These are phyloP conservation scores for Gracilaria domingensis DNA, from an alignment of 23 red algal species.

Conservation along the genomic window DNA sequence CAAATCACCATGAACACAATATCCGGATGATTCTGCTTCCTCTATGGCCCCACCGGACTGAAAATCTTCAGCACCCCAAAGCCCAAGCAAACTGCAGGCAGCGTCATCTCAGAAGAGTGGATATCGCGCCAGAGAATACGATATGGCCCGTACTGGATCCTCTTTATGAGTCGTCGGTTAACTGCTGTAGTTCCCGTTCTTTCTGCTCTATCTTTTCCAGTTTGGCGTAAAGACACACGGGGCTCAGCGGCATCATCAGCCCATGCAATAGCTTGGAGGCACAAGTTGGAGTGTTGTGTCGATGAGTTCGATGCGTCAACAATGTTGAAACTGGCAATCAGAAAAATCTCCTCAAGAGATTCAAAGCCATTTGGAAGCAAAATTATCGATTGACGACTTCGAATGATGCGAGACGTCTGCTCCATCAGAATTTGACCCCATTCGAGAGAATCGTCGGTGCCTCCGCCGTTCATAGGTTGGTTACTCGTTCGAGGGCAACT, in stretches of 20 bases:
- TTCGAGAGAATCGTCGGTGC: not conserved
- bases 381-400: not conserved
- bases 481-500: not conserved
- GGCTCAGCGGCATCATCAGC: no score
- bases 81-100: not conserved
- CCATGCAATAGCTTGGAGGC: no score
- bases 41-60: no score
- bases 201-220: no score
- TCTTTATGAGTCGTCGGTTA: not conserved
- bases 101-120: not conserved
- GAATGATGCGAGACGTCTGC: not conserved
- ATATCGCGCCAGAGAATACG: not conserved
- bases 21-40: not conserved
- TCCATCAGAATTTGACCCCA: not conserved
- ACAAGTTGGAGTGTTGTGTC: no score
- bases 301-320: no score
- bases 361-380: slow-evolving; percentile 3
- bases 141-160: not conserved
- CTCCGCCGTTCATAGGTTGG: not conserved
- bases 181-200: not conserved
- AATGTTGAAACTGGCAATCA: no score
- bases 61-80: not conserved
- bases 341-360: not conserved
- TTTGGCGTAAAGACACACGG: no score
- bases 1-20: not conserved